phyloP scores from a whole-genome alignment of 2,329 filamentous ascomycete genomes.

The Thelonectria olida region DNA sequence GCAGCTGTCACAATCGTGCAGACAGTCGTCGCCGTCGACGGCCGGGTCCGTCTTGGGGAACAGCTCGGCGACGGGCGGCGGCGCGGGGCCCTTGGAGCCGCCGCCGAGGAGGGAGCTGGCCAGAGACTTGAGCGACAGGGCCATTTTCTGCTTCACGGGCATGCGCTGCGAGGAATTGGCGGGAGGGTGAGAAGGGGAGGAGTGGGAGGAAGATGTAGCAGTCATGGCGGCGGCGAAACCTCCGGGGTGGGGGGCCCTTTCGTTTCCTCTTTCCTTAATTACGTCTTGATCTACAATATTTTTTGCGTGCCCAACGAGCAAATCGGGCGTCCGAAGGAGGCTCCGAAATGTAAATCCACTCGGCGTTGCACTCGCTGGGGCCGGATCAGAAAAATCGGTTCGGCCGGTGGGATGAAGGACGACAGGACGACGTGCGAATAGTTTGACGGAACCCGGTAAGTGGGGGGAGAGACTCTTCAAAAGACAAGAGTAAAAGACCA shows the following conservation, averaged over 20 bases:
- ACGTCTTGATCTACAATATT: too few species aligned
- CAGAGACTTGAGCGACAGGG: conserved; percentile 48
- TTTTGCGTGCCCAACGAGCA: not conserved
- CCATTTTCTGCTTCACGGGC: conserved; percentile 53
- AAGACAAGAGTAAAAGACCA: not conserved
- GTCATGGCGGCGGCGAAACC: not conserved
- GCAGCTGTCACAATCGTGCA: conserved; percentile 87
- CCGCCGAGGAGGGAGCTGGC: conserved; percentile 43
- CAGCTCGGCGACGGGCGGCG: conserved; percentile 56
- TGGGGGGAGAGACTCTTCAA: conserved; percentile 15
- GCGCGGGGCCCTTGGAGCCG: conserved; percentile 28
- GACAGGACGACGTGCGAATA: not conserved
- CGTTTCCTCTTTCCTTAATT: not conserved
- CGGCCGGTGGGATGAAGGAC: conserved; percentile 11
- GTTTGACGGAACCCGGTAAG: not conserved
- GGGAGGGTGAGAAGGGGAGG: conserved; percentile 16
- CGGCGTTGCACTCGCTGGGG: not conserved
- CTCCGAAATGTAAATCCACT: conserved; percentile 11
- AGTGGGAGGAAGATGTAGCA: not conserved
- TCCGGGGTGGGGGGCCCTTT: not conserved
- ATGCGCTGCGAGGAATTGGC: conserved; percentile 38
- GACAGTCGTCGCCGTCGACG: conserved; percentile 87
- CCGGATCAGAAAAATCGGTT: not conserved
- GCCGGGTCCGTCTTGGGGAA: conserved; percentile 80
- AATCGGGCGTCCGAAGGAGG: conserved; percentile 8